Conservation (phyloP, 179 eudicot genomes). For the Pouteria campechiana region DNA sequence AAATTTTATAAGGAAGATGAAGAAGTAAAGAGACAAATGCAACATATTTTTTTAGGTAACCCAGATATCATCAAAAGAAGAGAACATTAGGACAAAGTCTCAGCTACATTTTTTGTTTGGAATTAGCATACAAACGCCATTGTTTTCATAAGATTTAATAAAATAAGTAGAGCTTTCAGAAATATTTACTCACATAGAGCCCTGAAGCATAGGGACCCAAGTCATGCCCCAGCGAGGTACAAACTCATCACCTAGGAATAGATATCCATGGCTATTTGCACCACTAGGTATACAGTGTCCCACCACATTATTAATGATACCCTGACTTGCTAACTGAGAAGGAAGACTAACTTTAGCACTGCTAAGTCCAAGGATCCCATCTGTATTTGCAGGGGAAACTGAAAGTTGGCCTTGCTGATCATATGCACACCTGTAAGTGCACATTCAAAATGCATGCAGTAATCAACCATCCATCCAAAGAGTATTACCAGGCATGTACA, state of each 20-base stretch:
- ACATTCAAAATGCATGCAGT: background rate
- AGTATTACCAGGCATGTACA: too few species aligned
- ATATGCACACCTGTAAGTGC: constrained; percentile 38
- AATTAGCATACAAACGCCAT: too few species aligned
- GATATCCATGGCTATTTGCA: constrained; percentile 32
- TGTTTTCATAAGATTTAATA: too few species aligned
- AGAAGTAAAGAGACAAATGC: too few species aligned
- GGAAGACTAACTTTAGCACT: constrained; percentile 48
- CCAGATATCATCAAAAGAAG: too few species aligned
- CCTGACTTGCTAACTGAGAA: constrained; percentile 47
- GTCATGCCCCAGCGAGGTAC: constrained; percentile 28
- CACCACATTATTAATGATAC: constrained; percentile 36
- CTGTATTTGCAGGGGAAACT: constrained; percentile 34
- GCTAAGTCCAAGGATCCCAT: constrained; percentile 60
- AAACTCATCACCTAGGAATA: constrained; percentile 47
- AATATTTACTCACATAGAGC: constrained; percentile 14
- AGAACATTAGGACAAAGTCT: too few species aligned
- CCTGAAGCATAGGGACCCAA: constrained; percentile 44
- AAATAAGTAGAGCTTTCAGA: background rate
- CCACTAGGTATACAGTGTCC: constrained; percentile 46
- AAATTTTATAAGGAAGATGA: too few species aligned
- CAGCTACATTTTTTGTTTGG: too few species aligned
- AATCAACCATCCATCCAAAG: too few species aligned
- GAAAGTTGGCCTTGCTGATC: constrained; percentile 52
- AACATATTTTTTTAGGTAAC: too few species aligned